Evolutionary conservation across 108 stramenopile genomes (phyloP).

Genomic region (Cyclotella sp.): DNA sequence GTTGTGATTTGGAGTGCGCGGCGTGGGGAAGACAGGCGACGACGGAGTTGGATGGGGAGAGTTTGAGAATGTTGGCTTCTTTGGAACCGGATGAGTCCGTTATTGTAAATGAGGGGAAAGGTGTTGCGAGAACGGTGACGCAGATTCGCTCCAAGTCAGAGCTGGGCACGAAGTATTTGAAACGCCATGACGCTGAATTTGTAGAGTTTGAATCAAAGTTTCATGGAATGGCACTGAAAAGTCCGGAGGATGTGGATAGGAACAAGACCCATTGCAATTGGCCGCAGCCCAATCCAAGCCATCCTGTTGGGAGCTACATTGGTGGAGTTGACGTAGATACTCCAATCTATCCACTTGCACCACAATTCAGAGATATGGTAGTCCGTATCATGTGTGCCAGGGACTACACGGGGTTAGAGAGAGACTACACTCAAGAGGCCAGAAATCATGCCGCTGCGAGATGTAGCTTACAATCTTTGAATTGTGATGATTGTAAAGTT

Average conservation of each 20-base stretch:
- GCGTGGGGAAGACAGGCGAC: conserved; percentile 23
- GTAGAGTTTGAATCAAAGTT: conserved; percentile 13
- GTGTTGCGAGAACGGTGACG: background rate
- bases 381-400: conserved; percentile 27
- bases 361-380: conserved; percentile 16
- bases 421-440: conserved; percentile 28
- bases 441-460: conserved; percentile 32
- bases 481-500: conserved; percentile 5
- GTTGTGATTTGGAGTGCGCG: conserved; percentile 28
- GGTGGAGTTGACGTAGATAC: conserved; percentile 22
- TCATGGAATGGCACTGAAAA: conserved; percentile 7
- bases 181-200: background rate
- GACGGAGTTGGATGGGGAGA: conserved; percentile 1
- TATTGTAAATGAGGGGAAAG: conserved; percentile 22
- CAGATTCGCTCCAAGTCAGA: conserved; percentile 7
- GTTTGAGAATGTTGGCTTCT: conserved; percentile 13
- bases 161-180: background rate
- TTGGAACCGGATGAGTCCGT: conserved; percentile 25
- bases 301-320: conserved; percentile 21
- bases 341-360: conserved; percentile 21
- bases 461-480: conserved; percentile 3
- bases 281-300: conserved; percentile 13
- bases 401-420: conserved; percentile 25
- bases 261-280: conserved; percentile 22
- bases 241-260: conserved; percentile 14